Evolutionary conservation across 306 rosid genomes (phyloP), one percentile per base, ranked within the genome.

Genomic region (Cucurbita maxima): DNA sequence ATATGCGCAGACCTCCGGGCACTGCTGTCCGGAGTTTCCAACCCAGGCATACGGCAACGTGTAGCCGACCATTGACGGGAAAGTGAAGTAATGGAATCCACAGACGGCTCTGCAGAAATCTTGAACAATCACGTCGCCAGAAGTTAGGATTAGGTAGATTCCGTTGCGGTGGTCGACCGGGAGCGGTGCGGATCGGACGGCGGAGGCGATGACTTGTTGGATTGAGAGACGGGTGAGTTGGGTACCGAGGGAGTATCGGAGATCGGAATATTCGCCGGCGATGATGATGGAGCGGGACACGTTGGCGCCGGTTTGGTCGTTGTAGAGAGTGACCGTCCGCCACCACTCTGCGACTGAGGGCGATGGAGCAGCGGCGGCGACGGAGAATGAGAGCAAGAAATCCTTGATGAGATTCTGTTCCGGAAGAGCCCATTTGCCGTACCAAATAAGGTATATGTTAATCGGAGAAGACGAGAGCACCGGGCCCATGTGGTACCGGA

Each of bases 401-500:
- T 90, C 91, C 16, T 87, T 90, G 78, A 92, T 90, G 30, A 86
- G 78, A 25, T 73, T 82, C 76, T 83, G 82, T 16, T 92, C 80
- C 2, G 91, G 69, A 2, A 50, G 67, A 4, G 86, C 34, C 98
- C 97, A 93, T 8, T 85, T 84, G 0, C 98, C 97, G 80, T 93
- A 93, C 98, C 98, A 93, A 36, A 90, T 84, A 20, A 93, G 83
- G 87, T 90, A 93, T 25, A 90, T 78, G 63, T 93, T 90, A 74
- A 93, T 88, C 5, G 97, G 97, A 22, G 85, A 62, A 44, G 87
- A 85, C 6, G 96, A 88, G 3, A 93, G 84, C 0, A 93, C 96
- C 0, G 98, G 98, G 5, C 98, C 98, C 98, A 93, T 93, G 80
- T 93, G 98, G 88, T 93, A 93, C 3, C 84, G 87, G 52, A 93